Conservation (phyloP, 2,329 filamentous ascomycete species). For the Coniella vitis region DNA sequence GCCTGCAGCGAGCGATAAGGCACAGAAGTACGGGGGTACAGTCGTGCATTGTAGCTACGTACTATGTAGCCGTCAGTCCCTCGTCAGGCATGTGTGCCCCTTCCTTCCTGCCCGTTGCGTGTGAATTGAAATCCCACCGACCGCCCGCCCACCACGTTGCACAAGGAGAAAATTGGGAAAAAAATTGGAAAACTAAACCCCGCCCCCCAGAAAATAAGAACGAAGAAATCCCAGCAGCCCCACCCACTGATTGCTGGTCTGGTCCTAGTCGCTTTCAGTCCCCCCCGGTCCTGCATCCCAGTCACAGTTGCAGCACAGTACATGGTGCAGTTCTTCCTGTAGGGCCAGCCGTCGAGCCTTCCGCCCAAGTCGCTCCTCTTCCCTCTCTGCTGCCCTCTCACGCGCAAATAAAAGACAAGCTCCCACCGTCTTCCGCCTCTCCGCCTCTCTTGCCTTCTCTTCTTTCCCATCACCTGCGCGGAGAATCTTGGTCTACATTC, state of each 20-base stretch:
- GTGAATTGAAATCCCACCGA: not conserved
- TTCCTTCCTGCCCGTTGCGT: too few relatives aligned
- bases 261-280: constrained; percentile 1
- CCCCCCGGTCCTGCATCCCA: not conserved
- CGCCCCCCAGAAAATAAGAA: not conserved
- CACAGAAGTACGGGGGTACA: not conserved
- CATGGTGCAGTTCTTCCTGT: not conserved
- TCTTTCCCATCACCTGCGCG: constrained; percentile 21
- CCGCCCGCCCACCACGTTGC: not conserved
- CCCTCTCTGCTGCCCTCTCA: not conserved
- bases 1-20: not conserved
- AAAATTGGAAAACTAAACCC: too few relatives aligned
- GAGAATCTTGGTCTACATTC: constrained; percentile 16
- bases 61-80: too few relatives aligned
- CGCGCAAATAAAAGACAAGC: constrained; percentile 13
- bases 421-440: constrained; percentile 13
- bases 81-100: too few relatives aligned
- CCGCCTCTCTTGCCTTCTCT: constrained; percentile 26
- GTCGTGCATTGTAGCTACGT: too few relatives aligned
- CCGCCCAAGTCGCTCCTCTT: not conserved
- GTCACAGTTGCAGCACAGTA: too few relatives aligned
- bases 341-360: not conserved
- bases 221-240: not conserved
- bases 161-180: not conserved
- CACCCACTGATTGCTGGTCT: constrained; percentile 1